Conservation (phyloP, 225 moss, liverwort and hornwort genomes). For the Takakia lepidozioides region DNA sequence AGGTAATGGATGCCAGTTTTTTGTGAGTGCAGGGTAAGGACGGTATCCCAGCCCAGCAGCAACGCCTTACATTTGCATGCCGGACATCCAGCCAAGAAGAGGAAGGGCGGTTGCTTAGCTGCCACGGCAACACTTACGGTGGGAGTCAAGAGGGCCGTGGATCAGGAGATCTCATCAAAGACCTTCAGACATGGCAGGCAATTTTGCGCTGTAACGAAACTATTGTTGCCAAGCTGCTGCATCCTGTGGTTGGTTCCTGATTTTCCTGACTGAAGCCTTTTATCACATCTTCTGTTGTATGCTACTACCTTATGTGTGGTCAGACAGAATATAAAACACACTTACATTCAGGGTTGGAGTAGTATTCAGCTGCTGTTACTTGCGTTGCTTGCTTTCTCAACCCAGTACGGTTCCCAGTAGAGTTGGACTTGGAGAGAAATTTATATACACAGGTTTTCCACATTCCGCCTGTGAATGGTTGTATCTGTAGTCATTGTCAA, state of each 20-base stretch:
- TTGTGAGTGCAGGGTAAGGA: slow-evolving; percentile 38
- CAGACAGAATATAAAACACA: too few relatives aligned
- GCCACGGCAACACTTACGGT: slow-evolving; percentile 26
- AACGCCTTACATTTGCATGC: slow-evolving; percentile 44
- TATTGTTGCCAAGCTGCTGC: slow-evolving; percentile 33
- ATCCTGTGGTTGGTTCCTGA: slow-evolving; percentile 42
- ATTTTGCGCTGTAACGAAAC: slow-evolving; percentile 34
- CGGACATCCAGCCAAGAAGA: slow-evolving; percentile 36
- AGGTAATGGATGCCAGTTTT: background rate
- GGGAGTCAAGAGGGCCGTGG: slow-evolving; percentile 20
- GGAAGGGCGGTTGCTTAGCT: slow-evolving; percentile 31
- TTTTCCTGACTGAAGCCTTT: too few relatives aligned
- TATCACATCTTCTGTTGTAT: too few relatives aligned
- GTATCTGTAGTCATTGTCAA: too few relatives aligned
- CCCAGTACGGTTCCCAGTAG: too few relatives aligned
- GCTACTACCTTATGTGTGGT: too few relatives aligned
- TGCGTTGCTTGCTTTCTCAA: too few relatives aligned
- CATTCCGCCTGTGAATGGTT: too few relatives aligned
- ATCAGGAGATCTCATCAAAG: slow-evolving; percentile 32
- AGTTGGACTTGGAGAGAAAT: too few relatives aligned
- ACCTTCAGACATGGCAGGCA: slow-evolving; percentile 41
- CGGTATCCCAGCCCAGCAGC: slow-evolving; percentile 44
- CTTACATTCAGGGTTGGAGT: too few relatives aligned
- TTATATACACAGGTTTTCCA: too few relatives aligned
- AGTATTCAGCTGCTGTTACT: too few relatives aligned